Percentiles rank a stretch among this genome's conserved stretches.
phyloP scores from a whole-genome alignment of 345 rosid genomes.

The Trapa bicornis region DNA sequence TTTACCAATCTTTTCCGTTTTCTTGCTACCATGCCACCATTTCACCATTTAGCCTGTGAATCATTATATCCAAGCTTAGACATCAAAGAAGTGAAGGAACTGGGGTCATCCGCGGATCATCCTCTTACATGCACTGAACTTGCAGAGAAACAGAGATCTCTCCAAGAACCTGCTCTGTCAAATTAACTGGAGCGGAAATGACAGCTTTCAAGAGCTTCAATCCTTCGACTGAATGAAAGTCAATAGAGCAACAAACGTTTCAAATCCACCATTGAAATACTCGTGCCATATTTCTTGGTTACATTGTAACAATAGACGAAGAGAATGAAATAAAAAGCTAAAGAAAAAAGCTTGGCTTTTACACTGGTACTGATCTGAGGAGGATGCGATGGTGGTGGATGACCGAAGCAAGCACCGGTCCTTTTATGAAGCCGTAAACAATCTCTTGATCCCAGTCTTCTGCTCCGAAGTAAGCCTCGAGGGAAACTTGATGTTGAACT shows the following conservation, averaged over 20 bases:
- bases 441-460: constrained; percentile 49
- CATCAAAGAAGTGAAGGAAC: too few species aligned
- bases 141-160: too few species aligned
- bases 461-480: constrained; percentile 54
- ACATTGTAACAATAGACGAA: neutral
- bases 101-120: too few species aligned
- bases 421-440: constrained; percentile 27
- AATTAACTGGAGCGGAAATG: too few species aligned
- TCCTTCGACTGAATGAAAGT: neutral
- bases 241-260: neutral
- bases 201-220: neutral
- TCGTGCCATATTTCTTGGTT: neutral
- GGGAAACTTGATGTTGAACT: constrained; percentile 74
- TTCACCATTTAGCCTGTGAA: too few species aligned
- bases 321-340: neutral
- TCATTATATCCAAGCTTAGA: too few species aligned
- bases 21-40: too few species aligned
- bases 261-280: neutral
- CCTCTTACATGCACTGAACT: too few species aligned
- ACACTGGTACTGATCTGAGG: neutral
- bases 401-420: neutral
- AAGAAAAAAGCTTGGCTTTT: neutral
- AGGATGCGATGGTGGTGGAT: neutral
- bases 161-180: too few species aligned
- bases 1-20: too few species aligned